Evolutionary conservation across 805 yeast species (phyloP).

Genomic region (Wickerhamiella allomyrinae): DNA sequence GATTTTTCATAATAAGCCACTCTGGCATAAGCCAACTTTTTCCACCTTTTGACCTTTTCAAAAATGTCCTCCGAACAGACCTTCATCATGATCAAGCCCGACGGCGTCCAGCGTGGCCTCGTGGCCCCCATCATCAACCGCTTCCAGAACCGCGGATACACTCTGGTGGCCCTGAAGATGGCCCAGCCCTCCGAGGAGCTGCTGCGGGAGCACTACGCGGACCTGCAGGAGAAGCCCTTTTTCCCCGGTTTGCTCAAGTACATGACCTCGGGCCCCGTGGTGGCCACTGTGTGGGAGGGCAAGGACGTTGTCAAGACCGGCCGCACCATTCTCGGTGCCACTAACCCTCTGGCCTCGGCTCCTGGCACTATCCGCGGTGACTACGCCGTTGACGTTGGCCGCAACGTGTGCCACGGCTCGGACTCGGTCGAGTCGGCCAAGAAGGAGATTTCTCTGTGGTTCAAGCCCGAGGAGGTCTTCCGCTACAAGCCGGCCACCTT

Average conservation of each 20-base stretch:
- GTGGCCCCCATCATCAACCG: slow-evolving; percentile 78
- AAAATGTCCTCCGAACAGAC: slow-evolving; percentile 21
- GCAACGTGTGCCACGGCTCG: slow-evolving; percentile 98
- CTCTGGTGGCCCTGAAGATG: slow-evolving; percentile 90
- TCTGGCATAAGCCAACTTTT: background rate
- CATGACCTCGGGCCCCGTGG: slow-evolving; percentile 97
- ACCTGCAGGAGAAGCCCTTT: slow-evolving; percentile 90
- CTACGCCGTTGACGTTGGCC: slow-evolving; percentile 95
- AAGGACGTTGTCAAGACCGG: slow-evolving; percentile 99
- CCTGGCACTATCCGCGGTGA: slow-evolving; percentile 99
- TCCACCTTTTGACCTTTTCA: background rate
- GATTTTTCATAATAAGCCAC: background rate
- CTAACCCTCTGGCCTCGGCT: slow-evolving; percentile 92
- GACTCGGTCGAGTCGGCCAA: slow-evolving; percentile 97
- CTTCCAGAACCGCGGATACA: slow-evolving; percentile 95
- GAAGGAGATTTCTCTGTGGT: slow-evolving; percentile 94
- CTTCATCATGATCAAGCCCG: slow-evolving; percentile 47
- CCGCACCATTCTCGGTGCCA: slow-evolving; percentile 94
- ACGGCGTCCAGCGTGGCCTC: slow-evolving; percentile 99
- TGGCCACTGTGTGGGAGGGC: slow-evolving; percentile 99
- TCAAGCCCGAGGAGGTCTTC: slow-evolving; percentile 91
- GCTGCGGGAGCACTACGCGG: slow-evolving; percentile 88
- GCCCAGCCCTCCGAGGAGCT: slow-evolving; percentile 73
- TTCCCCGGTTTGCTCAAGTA: slow-evolving; percentile 91
- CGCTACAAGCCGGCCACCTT: slow-evolving; percentile 76